Evolutionary conservation across 306 rosid genomes (phyloP).

Genomic region (Mimosa bimucronata): DNA sequence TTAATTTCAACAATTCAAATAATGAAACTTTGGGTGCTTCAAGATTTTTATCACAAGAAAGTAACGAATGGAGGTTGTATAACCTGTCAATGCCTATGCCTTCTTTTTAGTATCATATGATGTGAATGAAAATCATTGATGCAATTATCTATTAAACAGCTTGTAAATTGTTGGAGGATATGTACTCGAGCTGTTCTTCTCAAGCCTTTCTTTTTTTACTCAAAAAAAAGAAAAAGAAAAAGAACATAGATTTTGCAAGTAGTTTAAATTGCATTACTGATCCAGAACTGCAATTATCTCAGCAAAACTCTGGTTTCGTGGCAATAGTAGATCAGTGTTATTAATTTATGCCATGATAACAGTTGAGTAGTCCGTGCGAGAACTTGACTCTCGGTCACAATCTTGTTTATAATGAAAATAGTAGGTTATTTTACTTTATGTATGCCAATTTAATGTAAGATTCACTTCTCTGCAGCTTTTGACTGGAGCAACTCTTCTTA

Average conservation of each 20-base stretch:
- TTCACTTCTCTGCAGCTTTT: constrained; percentile 61
- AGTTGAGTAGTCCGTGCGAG: constrained; percentile 2
- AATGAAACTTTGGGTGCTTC: constrained; percentile 25
- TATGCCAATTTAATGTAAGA: constrained; percentile 18
- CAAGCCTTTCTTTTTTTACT: neutral
- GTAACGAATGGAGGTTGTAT: constrained; percentile 14
- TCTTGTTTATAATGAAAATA: constrained; percentile 14
- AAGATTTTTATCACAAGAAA: constrained; percentile 23
- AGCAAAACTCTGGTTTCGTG: constrained; percentile 29
- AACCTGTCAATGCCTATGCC: neutral
- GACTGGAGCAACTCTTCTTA: constrained; percentile 88
- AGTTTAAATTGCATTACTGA: constrained; percentile 33
- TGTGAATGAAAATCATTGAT: neutral
- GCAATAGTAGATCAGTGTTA: constrained; percentile 8
- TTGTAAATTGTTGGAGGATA: constrained; percentile 29
- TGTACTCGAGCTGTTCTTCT: neutral
- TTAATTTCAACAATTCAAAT: constrained; percentile 7
- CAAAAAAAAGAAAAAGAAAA: neutral
- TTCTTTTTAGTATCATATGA: constrained; percentile 27
- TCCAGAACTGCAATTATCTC: constrained; percentile 8
- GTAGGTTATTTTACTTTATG: constrained; percentile 26
- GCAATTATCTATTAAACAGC: constrained; percentile 9
- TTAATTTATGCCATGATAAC: constrained; percentile 13
- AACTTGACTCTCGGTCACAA: neutral
- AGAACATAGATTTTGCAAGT: neutral